Base-by-base conservation (phyloP, 441 rosid genomes). In the Bocquillonia castaneifolia region DNA sequence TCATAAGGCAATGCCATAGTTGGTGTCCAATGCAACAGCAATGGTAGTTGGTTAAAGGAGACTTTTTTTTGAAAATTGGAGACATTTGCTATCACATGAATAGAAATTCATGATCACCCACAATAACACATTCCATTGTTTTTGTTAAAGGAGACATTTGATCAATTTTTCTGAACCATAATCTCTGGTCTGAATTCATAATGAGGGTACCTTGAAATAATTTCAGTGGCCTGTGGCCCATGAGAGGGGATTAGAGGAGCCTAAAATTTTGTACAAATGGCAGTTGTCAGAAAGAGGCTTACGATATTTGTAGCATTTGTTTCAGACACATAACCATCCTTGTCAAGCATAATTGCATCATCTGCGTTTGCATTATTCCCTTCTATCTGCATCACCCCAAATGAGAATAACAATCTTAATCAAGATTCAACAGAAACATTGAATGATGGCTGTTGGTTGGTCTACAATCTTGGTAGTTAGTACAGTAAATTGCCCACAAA, bases 281-380 rank as follows among this genome's bases (percentile, higher is more conserved):
- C 36, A 20, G 53, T 9, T 28, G 60, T 58, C 48, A 64, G 10
- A 42, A 66, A 69, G n/a, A 32, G 48, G 65, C 95, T 86, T 82
- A 90, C 98, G 68, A 88, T 84, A 82, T 92, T 92, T 25, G 96
- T 92, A 57, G 96, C 98, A 80, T 90, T 88, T 71, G 98, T 90
- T 82, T 90, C 96, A 32, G 96, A 90, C 15, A 92, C 93, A 77
- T 73, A 92, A 69, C 95, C 96, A 76, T 90, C 92, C 71, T 88
- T 86, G 86, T 90, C 96, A 63, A 90, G 96, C 96, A 92, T 92
- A 72, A 92, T 87, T 1, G 95, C 98, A 75, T 92, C 96, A 77
- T 71, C 86, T 0, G 86, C 92, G 13, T 69, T 75, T 8, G 93
- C 96, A 69, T 92, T 90, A 79, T 92, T 92, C 61, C 95, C 95